Evolutionary conservation across 2,329 filamentous ascomycete species (phyloP).

Genomic region (Pyricularia grisea): DNA sequence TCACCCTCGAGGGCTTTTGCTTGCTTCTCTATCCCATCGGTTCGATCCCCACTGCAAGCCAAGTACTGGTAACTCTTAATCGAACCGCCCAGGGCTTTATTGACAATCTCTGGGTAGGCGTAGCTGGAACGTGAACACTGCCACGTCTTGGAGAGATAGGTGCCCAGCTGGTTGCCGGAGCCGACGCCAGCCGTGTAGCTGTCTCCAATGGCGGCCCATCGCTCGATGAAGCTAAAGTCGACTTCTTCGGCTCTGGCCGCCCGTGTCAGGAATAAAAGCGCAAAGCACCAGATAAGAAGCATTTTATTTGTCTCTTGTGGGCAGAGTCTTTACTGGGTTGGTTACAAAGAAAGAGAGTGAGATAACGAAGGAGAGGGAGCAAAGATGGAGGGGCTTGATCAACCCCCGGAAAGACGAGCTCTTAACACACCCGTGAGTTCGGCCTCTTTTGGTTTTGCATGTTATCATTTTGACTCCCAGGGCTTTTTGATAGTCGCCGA

Average conservation of each 20-base stretch:
- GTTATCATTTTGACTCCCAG: background rate
- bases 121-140: slow-evolving; percentile 20
- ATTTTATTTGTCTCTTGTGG: background rate
- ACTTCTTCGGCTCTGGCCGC: background rate
- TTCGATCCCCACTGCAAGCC: slow-evolving; percentile 18
- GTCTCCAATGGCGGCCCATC: slow-evolving; percentile 25
- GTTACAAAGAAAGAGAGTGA: too few species aligned
- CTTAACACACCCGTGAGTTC: background rate
- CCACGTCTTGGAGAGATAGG: slow-evolving; percentile 9
- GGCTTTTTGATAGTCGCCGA: background rate
- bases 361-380: background rate
- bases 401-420: background rate
- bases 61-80: slow-evolving; percentile 19
- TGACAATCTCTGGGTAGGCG: slow-evolving; percentile 18
- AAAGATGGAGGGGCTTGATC: background rate
- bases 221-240: slow-evolving; percentile 18
- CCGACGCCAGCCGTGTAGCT: slow-evolving; percentile 27
- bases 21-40: slow-evolving; percentile 18
- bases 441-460: background rate
- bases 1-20: slow-evolving; percentile 14
- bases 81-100: slow-evolving; percentile 12
- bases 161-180: slow-evolving; percentile 14
- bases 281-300: background rate
- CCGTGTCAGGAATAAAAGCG: background rate
- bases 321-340: background rate